These are phyloP conservation scores for Zizania latifolia DNA, from an alignment of 176 grass and related monocot species.

Conservation along the genomic window DNA sequence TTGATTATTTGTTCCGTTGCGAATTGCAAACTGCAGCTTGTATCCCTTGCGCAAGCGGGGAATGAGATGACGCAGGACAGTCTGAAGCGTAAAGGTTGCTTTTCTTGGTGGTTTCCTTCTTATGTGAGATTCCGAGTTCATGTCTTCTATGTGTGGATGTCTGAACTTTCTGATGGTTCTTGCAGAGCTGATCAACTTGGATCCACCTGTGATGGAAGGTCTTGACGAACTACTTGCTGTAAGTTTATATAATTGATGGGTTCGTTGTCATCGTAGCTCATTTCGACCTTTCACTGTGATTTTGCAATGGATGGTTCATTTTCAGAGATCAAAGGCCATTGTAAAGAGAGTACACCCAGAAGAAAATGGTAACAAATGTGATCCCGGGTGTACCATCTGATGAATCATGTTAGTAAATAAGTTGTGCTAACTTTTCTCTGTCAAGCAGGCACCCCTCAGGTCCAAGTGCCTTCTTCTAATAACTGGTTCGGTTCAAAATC, in stretches of 20 bases:
- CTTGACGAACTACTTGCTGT: conserved; percentile 62
- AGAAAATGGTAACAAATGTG: conserved; percentile 43
- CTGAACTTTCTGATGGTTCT: neutral
- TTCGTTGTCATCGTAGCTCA: neutral
- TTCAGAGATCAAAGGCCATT: conserved; percentile 66
- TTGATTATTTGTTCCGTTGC: neutral
- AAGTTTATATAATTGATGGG: conserved; percentile 23
- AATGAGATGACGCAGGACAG: conserved; percentile 61
- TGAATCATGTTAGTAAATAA: neutral
- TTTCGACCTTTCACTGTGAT: neutral
- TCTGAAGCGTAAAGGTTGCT: conserved; percentile 58
- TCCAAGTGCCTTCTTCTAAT: conserved; percentile 43
- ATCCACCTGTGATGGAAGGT: conserved; percentile 73
- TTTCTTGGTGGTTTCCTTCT: neutral
- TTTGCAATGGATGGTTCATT: conserved; percentile 17
- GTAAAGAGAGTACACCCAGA: conserved; percentile 56
- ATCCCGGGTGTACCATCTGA: neutral
- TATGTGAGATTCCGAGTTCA: neutral
- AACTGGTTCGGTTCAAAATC: conserved; percentile 93
- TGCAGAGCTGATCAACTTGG: conserved; percentile 57
- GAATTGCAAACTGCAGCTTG: conserved; percentile 46
- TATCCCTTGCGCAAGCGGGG: conserved; percentile 75
- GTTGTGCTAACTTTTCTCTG: neutral
- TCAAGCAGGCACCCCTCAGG: conserved; percentile 24
- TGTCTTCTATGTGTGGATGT: neutral